Percentiles rank a stretch among this genome's conserved stretches.
phyloP scores from a whole-genome alignment of 495 filamentous ascomycete species.

The Aspergillus biplanus region DNA sequence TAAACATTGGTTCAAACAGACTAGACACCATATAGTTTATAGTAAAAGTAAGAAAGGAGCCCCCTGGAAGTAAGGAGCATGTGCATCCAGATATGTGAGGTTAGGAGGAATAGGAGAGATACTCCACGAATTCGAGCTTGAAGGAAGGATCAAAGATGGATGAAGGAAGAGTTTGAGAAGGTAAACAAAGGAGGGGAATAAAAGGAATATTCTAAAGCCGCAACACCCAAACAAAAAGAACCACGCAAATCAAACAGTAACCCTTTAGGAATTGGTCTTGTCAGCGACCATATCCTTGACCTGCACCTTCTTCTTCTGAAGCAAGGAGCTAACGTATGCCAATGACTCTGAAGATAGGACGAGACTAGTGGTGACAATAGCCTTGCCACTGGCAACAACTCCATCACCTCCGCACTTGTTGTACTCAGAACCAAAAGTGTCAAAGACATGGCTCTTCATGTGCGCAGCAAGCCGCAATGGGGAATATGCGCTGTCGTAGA shows the following conservation, averaged over 20 bases:
- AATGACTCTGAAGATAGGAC: constrained; percentile 71
- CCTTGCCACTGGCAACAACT: constrained; percentile 69
- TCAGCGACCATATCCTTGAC: constrained; percentile 59
- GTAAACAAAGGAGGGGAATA: constrained; percentile 3
- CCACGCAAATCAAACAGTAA: constrained; percentile 17
- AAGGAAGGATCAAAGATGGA: background rate
- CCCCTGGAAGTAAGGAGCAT: too few species aligned
- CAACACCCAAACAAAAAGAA: constrained; percentile 17
- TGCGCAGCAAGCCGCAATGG: constrained; percentile 69
- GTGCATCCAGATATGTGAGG: background rate
- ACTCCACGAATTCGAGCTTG: background rate
- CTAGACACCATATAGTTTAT: background rate
- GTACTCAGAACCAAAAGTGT: constrained; percentile 73
- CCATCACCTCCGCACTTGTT: constrained; percentile 76
- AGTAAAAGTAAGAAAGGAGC: background rate
- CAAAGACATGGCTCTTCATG: constrained; percentile 74
- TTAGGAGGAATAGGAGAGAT: background rate
- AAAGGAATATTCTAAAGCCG: constrained; percentile 12
- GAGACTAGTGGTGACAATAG: constrained; percentile 72
- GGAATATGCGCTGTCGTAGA: constrained; percentile 64
- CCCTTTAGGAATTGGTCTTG: constrained; percentile 45
- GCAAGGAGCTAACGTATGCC: constrained; percentile 55
- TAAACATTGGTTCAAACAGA: background rate
- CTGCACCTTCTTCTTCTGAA: constrained; percentile 65
- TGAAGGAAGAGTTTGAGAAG: constrained; percentile 1